Percentiles rank a stretch among this genome's conserved stretches.
These are phyloP conservation scores for Ettlia oleoabundans DNA, from an alignment of 139 green algal species.

Conservation along the genomic window DNA sequence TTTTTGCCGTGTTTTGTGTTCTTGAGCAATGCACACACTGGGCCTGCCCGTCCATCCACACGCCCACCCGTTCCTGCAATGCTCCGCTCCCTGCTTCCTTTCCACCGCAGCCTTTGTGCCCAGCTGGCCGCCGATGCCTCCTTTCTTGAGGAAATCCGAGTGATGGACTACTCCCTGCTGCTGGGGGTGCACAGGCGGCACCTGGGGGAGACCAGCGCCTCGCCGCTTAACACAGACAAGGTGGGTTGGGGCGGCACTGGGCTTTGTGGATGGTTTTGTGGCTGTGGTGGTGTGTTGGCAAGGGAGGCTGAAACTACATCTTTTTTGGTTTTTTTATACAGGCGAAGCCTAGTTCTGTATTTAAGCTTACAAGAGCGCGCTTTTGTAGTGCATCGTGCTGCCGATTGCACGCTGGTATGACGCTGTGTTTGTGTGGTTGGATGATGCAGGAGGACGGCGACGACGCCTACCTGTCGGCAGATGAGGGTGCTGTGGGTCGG, in stretches of 20 bases:
- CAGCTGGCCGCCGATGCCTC: slow-evolving; percentile 69
- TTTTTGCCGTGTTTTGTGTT: too few relatives aligned
- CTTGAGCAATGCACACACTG: too few relatives aligned
- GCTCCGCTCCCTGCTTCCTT: background rate
- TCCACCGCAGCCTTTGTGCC: slow-evolving; percentile 39
- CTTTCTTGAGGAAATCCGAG: slow-evolving; percentile 65
- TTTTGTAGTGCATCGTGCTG: too few relatives aligned
- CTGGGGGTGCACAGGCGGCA: slow-evolving; percentile 59
- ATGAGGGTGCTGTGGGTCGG: background rate
- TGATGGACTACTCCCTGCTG: slow-evolving; percentile 90
- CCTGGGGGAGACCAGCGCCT: slow-evolving; percentile 24
- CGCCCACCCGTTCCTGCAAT: background rate
- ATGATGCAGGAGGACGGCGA: slow-evolving; percentile 10
- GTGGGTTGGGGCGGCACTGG: background rate
- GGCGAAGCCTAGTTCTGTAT: background rate
- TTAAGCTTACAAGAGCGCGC: too few relatives aligned
- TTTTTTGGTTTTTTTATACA: background rate
- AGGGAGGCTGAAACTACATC: background rate
- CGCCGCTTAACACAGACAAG: slow-evolving; percentile 28
- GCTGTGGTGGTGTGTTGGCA: background rate
- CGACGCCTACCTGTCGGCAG: background rate
- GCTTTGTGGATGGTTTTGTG: background rate
- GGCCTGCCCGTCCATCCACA: too few relatives aligned
- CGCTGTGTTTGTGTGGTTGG: too few relatives aligned
- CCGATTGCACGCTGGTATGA: too few relatives aligned